These are phyloP conservation scores for Elymus sibiricus DNA, from an alignment of 176 grass and related monocot species.

Conservation along the genomic window DNA sequence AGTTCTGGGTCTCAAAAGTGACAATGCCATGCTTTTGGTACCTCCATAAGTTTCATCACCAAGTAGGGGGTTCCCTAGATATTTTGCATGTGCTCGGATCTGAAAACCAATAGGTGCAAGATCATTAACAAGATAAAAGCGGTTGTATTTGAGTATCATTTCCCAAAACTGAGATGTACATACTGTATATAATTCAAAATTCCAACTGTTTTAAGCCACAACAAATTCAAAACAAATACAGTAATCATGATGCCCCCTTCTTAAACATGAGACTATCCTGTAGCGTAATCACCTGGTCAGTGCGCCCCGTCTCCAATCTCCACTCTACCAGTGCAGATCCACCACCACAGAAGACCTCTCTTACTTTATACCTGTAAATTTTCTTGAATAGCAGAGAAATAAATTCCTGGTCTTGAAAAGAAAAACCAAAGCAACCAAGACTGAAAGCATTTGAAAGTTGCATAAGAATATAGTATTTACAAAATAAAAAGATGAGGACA, in stretches of 20 bases:
- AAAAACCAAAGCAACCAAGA: neutral
- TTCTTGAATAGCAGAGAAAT: neutral
- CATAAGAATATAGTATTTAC: neutral
- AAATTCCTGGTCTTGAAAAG: neutral
- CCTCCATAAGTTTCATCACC: constrained; percentile 94
- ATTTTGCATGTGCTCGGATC: constrained; percentile 89
- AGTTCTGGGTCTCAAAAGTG: constrained; percentile 60
- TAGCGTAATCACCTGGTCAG: constrained; percentile 67
- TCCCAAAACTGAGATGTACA: neutral
- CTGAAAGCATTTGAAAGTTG: neutral
- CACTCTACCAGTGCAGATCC: constrained; percentile 82
- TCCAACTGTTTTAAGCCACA: neutral
- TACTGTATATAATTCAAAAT: neutral
- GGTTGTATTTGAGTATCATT: neutral
- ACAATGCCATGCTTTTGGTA: constrained; percentile 71
- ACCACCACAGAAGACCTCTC: constrained; percentile 56
- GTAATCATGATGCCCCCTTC: neutral
- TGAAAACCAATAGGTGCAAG: constrained; percentile 15
- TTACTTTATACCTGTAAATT: constrained; percentile 77
- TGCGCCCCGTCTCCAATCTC: constrained; percentile 90
- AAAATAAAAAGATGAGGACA: neutral
- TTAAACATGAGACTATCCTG: neutral
- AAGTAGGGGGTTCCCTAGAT: constrained; percentile 74
- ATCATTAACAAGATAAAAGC: neutral
- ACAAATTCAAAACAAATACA: neutral